These are phyloP conservation scores for Fusarium sp. DNA, from an alignment of 2,329 filamentous ascomycete genomes.

Conservation along the genomic window DNA sequence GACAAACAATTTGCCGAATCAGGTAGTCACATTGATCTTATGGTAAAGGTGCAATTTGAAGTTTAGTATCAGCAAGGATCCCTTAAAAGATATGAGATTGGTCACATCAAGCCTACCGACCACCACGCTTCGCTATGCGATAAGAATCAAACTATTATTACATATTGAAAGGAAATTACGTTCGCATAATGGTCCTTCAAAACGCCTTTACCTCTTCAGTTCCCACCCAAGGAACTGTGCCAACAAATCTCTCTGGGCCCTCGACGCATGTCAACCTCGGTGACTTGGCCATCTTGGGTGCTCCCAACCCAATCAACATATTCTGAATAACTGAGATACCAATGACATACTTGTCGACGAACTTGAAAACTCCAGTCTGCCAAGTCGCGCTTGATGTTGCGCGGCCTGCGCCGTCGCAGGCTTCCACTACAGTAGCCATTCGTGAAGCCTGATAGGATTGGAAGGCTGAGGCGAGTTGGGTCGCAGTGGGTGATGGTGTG, in stretches of 20 bases:
- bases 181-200: background rate
- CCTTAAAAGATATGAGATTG: background rate
- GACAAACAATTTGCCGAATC: no score
- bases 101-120: background rate
- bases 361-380: constrained; percentile 30
- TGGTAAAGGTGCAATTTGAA: no score
- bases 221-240: background rate
- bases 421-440: constrained; percentile 20
- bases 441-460: constrained; percentile 29
- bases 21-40: no score
- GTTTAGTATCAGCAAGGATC: background rate
- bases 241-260: background rate
- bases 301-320: constrained; percentile 7
- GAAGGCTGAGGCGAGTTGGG: constrained; percentile 23
- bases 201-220: background rate
- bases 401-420: constrained; percentile 7
- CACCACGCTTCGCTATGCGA: background rate
- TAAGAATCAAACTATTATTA: background rate
- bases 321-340: constrained; percentile 21
- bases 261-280: constrained; percentile 23
- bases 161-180: background rate
- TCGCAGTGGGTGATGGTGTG: background rate
- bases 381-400: constrained; percentile 35
- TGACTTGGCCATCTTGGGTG: constrained; percentile 15
- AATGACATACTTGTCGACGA: constrained; percentile 35